Conservation (phyloP, 345 rosid genomes). For the Citrus trifoliata region DNA sequence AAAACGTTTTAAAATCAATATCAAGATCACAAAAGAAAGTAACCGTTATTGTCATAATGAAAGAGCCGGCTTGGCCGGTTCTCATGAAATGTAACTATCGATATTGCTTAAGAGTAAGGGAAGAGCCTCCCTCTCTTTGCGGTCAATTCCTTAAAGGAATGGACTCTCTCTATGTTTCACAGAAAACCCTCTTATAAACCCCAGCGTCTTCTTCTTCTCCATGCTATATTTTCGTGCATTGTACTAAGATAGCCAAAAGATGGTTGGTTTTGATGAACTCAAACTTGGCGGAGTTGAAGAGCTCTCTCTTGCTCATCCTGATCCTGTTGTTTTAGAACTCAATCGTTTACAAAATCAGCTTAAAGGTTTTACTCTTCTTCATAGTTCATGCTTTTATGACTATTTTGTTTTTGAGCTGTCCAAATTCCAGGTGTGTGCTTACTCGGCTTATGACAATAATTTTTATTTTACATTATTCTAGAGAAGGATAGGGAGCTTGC, state of each 20-base stretch:
- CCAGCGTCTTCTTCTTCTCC: neutral
- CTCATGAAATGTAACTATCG: constrained; percentile 24
- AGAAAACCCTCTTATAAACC: constrained; percentile 16
- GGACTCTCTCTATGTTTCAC: constrained; percentile 28
- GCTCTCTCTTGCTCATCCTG: constrained; percentile 33
- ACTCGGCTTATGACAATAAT: neutral
- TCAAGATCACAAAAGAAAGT: constrained; percentile 16
- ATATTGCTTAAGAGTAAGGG: constrained; percentile 66
- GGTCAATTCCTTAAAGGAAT: constrained; percentile 60
- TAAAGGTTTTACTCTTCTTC: constrained; percentile 39
- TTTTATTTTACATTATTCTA: constrained; percentile 21
- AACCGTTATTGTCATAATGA: constrained; percentile 28
- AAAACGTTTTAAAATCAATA: constrained; percentile 12
- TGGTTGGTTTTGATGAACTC: constrained; percentile 42
- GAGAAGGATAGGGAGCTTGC: constrained; percentile 59
- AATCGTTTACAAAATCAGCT: constrained; percentile 65
- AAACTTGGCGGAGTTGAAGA: constrained; percentile 34
- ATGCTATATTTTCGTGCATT: neutral
- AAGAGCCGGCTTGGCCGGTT: constrained; percentile 55
- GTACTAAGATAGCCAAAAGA: neutral
- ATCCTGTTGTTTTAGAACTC: constrained; percentile 71
- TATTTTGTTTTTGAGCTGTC: too few relatives aligned
- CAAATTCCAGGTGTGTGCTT: too few relatives aligned
- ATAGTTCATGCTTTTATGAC: neutral
- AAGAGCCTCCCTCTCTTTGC: constrained; percentile 42